phyloP scores from a whole-genome alignment of 345 rosid genomes.

The Lepidium africanum region DNA sequence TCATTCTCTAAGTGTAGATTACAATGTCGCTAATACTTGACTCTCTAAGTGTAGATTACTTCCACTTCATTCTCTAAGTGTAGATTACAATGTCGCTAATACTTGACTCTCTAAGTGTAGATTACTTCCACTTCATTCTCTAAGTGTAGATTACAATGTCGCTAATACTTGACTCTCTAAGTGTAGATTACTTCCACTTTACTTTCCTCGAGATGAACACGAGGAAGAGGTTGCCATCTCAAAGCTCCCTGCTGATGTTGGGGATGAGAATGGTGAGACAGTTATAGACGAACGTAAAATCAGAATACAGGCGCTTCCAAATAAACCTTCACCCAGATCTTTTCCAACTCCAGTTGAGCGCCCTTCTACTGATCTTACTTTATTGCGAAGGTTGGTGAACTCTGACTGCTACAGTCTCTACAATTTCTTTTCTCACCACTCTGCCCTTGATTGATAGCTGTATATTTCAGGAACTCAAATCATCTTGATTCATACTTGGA shows the following conservation, averaged over 20 bases:
- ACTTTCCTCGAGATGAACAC: constrained; percentile 92
- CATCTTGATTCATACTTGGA: constrained; percentile 83
- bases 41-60: constrained; percentile 57
- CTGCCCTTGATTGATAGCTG: background rate
- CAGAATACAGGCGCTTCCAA: constrained; percentile 88
- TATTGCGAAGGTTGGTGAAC: constrained; percentile 71
- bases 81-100: constrained; percentile 2
- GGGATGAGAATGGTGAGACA: constrained; percentile 99
- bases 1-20: no score
- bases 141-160: no score
- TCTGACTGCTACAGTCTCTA: background rate
- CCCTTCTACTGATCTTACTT: constrained; percentile 67
- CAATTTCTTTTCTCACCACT: background rate
- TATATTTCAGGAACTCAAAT: constrained; percentile 62
- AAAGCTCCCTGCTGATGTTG: constrained; percentile 95
- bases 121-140: constrained; percentile 88
- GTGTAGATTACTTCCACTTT: constrained; percentile 86
- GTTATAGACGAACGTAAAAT: constrained; percentile 91
- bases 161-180: constrained; percentile 9
- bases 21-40: background rate
- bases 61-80: no score
- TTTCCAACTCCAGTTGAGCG: constrained; percentile 51
- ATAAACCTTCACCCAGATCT: constrained; percentile 49
- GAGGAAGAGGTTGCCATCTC: constrained; percentile 84
- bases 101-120: constrained; percentile 34